Percentiles rank a stretch among this genome's conserved stretches.
Evolutionary conservation across 331 rosid species (phyloP).

Genomic region (Pyracantha coccinea): DNA sequence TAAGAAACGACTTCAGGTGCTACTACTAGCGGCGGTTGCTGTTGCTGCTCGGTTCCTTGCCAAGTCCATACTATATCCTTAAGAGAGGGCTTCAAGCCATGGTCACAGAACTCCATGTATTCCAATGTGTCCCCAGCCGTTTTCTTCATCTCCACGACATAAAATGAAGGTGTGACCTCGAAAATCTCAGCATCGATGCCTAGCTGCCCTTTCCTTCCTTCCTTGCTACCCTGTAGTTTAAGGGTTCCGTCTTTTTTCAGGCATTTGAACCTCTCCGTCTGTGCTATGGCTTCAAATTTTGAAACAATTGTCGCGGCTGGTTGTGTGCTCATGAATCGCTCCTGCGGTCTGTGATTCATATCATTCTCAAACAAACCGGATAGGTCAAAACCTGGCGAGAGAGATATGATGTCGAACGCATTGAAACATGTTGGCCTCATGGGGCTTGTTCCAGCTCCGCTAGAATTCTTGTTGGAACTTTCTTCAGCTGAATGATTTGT

Average conservation of each 20-base stretch:
- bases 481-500: background rate
- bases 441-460: background rate
- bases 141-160: slow-evolving; percentile 52
- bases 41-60: slow-evolving; percentile 27
- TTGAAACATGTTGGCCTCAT: slow-evolving; percentile 32
- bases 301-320: slow-evolving; percentile 36
- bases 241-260: slow-evolving; percentile 31
- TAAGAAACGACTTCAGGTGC: background rate
- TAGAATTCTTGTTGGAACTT: background rate
- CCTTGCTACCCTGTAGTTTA: slow-evolving; percentile 36
- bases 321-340: slow-evolving; percentile 31
- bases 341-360: background rate
- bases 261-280: slow-evolving; percentile 33
- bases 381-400: slow-evolving; percentile 51
- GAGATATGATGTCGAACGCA: slow-evolving; percentile 58
- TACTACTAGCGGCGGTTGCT: background rate
- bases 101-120: slow-evolving; percentile 32
- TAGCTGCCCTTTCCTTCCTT: slow-evolving; percentile 37
- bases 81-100: slow-evolving; percentile 36
- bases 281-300: slow-evolving; percentile 45
- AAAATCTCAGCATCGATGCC: slow-evolving; percentile 49
- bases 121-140: slow-evolving; percentile 48
- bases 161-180: slow-evolving; percentile 41
- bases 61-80: slow-evolving; percentile 50
- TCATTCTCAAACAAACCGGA: slow-evolving; percentile 47